phyloP scores from a whole-genome alignment of 495 filamentous ascomycete genomes.

The Tuber indicum region DNA sequence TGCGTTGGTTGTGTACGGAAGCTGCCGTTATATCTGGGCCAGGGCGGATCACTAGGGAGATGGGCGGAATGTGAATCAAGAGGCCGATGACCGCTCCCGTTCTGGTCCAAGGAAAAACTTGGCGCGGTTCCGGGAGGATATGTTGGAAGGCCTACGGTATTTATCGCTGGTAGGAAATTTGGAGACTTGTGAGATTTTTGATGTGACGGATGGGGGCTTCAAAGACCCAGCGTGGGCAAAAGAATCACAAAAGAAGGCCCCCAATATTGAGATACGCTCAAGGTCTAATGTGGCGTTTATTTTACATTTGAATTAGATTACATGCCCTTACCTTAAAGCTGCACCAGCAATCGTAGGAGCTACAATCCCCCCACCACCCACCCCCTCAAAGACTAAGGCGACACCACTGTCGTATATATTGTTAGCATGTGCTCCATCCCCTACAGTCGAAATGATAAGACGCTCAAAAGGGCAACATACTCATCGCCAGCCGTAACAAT shows the following conservation, averaged over 20 bases:
- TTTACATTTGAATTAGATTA: not conserved
- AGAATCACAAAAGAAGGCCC: not conserved
- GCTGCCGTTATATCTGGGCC: not conserved
- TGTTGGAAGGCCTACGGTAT: not conserved
- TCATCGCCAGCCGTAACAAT: conserved; percentile 89
- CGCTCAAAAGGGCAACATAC: conserved; percentile 63
- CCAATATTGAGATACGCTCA: not conserved
- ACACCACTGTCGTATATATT: conserved; percentile 20
- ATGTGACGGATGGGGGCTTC: not conserved
- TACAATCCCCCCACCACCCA: conserved; percentile 7
- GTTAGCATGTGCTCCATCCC: conserved; percentile 11
- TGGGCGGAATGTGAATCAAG: not conserved
- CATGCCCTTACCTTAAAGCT: conserved; percentile 11
- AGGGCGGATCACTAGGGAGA: not conserved
- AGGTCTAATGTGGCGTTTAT: not conserved
- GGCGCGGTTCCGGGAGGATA: not conserved
- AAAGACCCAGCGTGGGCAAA: not conserved
- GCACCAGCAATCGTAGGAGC: conserved; percentile 19
- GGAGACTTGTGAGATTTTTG: not conserved
- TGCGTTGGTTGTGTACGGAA: not conserved
- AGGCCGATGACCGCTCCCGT: not conserved
- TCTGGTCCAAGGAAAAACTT: not conserved
- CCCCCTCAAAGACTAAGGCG: conserved; percentile 32
- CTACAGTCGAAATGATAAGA: not conserved
- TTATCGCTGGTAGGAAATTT: not conserved